phyloP scores from a whole-genome alignment of 2,329 filamentous ascomycete species.

The Boeremia exigua region DNA sequence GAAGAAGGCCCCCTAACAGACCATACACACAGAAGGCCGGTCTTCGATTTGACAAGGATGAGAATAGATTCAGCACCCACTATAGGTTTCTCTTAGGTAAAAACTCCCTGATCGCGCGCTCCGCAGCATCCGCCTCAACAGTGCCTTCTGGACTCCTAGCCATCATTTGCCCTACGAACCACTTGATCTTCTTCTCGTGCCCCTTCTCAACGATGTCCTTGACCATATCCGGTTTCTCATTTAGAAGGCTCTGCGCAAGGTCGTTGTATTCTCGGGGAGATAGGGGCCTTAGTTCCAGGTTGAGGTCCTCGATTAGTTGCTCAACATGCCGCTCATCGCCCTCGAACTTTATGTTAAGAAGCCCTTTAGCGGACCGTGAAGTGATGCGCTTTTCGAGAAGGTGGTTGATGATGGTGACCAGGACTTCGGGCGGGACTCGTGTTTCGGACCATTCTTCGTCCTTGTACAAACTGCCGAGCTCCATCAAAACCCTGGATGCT shows the following conservation, averaged over 20 bases:
- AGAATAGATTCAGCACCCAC: neutral
- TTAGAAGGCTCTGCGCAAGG: slow-evolving; percentile 61
- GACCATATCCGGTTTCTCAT: slow-evolving; percentile 63
- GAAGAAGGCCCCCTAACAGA: slow-evolving; percentile 1
- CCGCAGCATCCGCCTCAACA: slow-evolving; percentile 66
- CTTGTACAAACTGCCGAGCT: slow-evolving; percentile 57
- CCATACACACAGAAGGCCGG: no score
- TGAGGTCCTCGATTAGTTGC: slow-evolving; percentile 63
- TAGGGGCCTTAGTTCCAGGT: slow-evolving; percentile 62
- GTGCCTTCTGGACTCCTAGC: slow-evolving; percentile 64
- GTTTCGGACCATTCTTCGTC: slow-evolving; percentile 51
- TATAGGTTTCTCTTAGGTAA: slow-evolving; percentile 37
- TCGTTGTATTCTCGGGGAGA: slow-evolving; percentile 61
- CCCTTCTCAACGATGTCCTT: slow-evolving; percentile 64
- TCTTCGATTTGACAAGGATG: neutral
- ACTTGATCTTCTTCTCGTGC: slow-evolving; percentile 70
- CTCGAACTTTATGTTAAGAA: slow-evolving; percentile 63
- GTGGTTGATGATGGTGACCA: slow-evolving; percentile 53
- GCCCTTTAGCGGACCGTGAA: slow-evolving; percentile 64
- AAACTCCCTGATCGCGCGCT: slow-evolving; percentile 59
- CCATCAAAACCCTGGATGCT: slow-evolving; percentile 56
- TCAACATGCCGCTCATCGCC: slow-evolving; percentile 57
- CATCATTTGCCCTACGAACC: slow-evolving; percentile 74
- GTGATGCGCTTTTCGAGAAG: slow-evolving; percentile 55
- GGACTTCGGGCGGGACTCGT: slow-evolving; percentile 46